These are phyloP conservation scores for Calonectria naviculata DNA, from an alignment of 2,329 filamentous ascomycete species.

Conservation along the genomic window DNA sequence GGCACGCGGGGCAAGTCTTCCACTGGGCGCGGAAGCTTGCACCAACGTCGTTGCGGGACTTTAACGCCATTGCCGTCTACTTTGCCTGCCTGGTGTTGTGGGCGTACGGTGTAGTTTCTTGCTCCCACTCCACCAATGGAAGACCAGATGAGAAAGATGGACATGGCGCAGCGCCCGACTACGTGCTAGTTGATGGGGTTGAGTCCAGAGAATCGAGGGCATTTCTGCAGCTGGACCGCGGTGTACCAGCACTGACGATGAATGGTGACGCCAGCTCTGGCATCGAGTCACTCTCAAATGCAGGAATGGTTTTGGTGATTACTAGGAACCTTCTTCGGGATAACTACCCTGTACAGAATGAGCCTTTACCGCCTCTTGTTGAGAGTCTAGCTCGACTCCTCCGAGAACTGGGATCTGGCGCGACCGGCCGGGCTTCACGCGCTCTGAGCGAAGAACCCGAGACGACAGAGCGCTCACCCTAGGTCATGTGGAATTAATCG, in stretches of 20 bases:
- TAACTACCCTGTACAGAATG: slow-evolving; percentile 30
- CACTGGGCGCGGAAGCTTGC: slow-evolving; percentile 32
- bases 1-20: slow-evolving; percentile 39
- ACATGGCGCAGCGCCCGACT: slow-evolving; percentile 9
- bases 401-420: slow-evolving; percentile 24
- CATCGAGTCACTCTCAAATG: slow-evolving; percentile 31
- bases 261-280: slow-evolving; percentile 22
- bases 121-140: slow-evolving; percentile 12
- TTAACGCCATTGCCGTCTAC: slow-evolving; percentile 38
- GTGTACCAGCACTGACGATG: slow-evolving; percentile 27
- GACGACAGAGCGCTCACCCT: background rate
- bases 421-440: slow-evolving; percentile 5
- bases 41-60: slow-evolving; percentile 32
- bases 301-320: slow-evolving; percentile 24
- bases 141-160: slow-evolving; percentile 13
- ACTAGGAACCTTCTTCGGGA: slow-evolving; percentile 30
- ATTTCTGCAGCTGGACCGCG: slow-evolving; percentile 33
- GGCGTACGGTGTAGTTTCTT: slow-evolving; percentile 32
- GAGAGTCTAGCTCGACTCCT: slow-evolving; percentile 34
- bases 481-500: background rate
- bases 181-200: slow-evolving; percentile 30
- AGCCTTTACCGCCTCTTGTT: slow-evolving; percentile 35
- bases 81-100: slow-evolving; percentile 36
- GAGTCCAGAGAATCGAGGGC: slow-evolving; percentile 26
- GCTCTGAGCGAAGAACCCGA: slow-evolving; percentile 15